Evolutionary conservation across 495 filamentous ascomycete genomes (phyloP).

Genomic region (Aspergillus panamensis): DNA sequence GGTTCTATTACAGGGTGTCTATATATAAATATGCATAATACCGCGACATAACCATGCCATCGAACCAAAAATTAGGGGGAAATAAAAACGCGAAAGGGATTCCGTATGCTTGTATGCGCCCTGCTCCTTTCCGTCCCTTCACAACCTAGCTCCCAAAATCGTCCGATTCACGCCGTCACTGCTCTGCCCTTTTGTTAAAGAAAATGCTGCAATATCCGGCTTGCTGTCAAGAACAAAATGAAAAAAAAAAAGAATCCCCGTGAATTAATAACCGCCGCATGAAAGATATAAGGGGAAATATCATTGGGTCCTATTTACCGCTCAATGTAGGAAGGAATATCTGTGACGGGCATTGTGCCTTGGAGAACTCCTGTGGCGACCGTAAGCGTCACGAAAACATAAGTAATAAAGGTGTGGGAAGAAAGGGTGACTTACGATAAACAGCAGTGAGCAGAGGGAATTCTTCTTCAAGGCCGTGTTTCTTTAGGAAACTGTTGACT

Average conservation of each 20-base stretch:
- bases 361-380: constrained; percentile 36
- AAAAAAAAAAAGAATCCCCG: constrained; percentile 19
- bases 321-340: constrained; percentile 45
- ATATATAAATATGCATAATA: constrained; percentile 8
- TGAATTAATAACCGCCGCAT: constrained; percentile 32
- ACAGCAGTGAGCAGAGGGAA: constrained; percentile 92
- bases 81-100: constrained; percentile 4
- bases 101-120: constrained; percentile 6
- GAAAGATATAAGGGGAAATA: constrained; percentile 18
- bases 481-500: constrained; percentile 82
- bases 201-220: constrained; percentile 14
- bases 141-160: constrained; percentile 20
- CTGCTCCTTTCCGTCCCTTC: constrained; percentile 4
- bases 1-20: constrained; percentile 9
- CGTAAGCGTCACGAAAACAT: constrained; percentile 16
- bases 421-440: constrained; percentile 43
- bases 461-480: constrained; percentile 68
- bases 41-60: neutral
- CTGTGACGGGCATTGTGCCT: constrained; percentile 41
- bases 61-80: neutral
- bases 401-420: neutral
- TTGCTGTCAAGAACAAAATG: constrained; percentile 22
- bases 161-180: constrained; percentile 15
- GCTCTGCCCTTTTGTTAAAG: constrained; percentile 10
- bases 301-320: constrained; percentile 33